Base-by-base conservation (phyloP, 441 rosid species). In the Rhodomyrtus psidioides region DNA sequence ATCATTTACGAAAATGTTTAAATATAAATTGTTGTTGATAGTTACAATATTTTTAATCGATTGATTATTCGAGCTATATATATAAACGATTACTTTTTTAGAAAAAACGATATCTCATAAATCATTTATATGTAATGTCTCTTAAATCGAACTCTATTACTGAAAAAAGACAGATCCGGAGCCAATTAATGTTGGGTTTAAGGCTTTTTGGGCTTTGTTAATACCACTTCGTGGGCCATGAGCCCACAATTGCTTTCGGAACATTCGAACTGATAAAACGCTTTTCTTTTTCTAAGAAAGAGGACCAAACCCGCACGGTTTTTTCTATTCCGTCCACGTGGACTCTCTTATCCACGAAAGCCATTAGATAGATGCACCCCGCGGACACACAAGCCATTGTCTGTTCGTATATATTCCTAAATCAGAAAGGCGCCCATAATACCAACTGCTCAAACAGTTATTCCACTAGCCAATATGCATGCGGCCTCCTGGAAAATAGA, bases 261-360 rank as follows among this genome's bases (percentile, higher is more conserved):
- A 65, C 19, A 44, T 65, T 3, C 10, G 26, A 34, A 65, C 76
- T 62, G 44, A 17, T 62, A 6, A 1, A 21, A 8, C 13, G 3
- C 9, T 10, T 17, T 4, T 2, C 2, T 4, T 9, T 62, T 16
- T 17, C 12, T 17, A 0, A 21, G 44, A 0, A 21, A 21, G 2
- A 21, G 51, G 49, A 39, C 79, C 49, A 42, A 8, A 49, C 79
- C n/a, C 56, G 79, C 51, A 6, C 79, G 16, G 49, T 21, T 21
- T 6, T 3, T 1, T 1, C 49, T 24, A 39, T 21, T 23, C 79
- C 49, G 5, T 21, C 79, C 79, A 39, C 51, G n/a, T 70, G n/a
- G 26, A 24, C 79, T 10, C 9, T 49, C 79, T 70, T 70, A 21
- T 39, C 79, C 79, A 39, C 21, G 9, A 55, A 21, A 21, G 57